phyloP scores from a whole-genome alignment of 106 monocot species.

The Dendrobium chrysotoxum region DNA sequence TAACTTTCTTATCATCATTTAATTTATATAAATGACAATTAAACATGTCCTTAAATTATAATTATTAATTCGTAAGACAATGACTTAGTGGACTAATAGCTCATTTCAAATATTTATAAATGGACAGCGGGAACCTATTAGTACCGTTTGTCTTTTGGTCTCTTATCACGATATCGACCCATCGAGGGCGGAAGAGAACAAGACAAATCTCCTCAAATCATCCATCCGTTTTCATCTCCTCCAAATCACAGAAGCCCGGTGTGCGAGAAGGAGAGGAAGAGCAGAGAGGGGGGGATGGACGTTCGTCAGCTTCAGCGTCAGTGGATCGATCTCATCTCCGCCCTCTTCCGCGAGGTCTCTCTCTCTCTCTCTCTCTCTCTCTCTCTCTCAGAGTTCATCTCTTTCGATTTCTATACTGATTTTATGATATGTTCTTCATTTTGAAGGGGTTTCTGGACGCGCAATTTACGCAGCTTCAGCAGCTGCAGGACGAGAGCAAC shows the following conservation, averaged over 20 bases:
- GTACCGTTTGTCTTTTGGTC: not conserved
- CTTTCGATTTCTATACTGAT: not conserved
- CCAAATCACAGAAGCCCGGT: not conserved
- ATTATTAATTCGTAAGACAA: no score
- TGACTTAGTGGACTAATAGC: no score
- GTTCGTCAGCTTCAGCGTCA: constrained; percentile 31
- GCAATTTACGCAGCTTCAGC: constrained; percentile 63
- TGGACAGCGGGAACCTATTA: not conserved
- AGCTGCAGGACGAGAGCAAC: constrained; percentile 50
- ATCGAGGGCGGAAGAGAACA: not conserved
- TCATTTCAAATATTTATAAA: no score
- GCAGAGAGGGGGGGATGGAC: constrained; percentile 19
- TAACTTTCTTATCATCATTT: no score
- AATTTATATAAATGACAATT: no score
- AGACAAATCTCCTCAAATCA: not conserved
- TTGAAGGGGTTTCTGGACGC: constrained; percentile 50
- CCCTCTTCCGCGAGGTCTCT: constrained; percentile 35
- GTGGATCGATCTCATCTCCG: constrained; percentile 24
- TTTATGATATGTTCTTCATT: not conserved
- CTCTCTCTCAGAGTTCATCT: not conserved
- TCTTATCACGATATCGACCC: not conserved
- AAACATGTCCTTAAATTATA: no score
- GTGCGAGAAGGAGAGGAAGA: not conserved
- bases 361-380: not conserved
- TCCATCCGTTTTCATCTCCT: not conserved